Conservation (phyloP, 164 flowering plant genomes). For the Buxus sempervirens region DNA sequence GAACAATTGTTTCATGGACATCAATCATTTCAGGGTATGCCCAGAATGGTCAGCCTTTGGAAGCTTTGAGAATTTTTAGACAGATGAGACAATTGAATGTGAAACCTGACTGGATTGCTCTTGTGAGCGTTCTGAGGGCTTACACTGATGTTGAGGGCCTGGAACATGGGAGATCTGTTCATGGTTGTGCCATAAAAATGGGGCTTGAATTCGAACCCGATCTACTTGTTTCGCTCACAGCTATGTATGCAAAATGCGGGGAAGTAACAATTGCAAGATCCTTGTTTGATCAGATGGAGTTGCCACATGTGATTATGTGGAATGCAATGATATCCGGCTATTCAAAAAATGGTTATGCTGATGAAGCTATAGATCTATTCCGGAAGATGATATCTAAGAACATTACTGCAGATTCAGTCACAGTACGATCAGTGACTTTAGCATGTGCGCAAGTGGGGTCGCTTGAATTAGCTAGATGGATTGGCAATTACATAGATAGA, state of each 20-base stretch:
- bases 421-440: conserved; percentile 34
- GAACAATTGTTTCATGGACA: conserved; percentile 57
- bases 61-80: conserved; percentile 43
- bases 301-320: conserved; percentile 42
- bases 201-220: conserved; percentile 53
- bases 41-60: conserved; percentile 49
- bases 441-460: conserved; percentile 57
- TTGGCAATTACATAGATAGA: conserved; percentile 28
- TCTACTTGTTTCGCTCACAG: conserved; percentile 39
- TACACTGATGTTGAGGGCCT: conserved; percentile 29
- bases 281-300: conserved; percentile 39
- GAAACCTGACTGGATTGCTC: conserved; percentile 50
- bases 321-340: conserved; percentile 67
- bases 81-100: conserved; percentile 40
- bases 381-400: conserved; percentile 31
- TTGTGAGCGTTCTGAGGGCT: conserved; percentile 53
- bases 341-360: conserved; percentile 51
- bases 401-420: conserved; percentile 37
- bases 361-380: conserved; percentile 54
- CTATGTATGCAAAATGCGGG: conserved; percentile 62
- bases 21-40: conserved; percentile 51
- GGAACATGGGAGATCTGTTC: too few relatives aligned
- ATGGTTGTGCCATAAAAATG: conserved; percentile 33
- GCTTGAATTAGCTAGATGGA: conserved; percentile 43
- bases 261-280: conserved; percentile 37